Base-by-base conservation (phyloP, 768 basidiomycete genomes). In the Phaeotremella skinneri region DNA sequence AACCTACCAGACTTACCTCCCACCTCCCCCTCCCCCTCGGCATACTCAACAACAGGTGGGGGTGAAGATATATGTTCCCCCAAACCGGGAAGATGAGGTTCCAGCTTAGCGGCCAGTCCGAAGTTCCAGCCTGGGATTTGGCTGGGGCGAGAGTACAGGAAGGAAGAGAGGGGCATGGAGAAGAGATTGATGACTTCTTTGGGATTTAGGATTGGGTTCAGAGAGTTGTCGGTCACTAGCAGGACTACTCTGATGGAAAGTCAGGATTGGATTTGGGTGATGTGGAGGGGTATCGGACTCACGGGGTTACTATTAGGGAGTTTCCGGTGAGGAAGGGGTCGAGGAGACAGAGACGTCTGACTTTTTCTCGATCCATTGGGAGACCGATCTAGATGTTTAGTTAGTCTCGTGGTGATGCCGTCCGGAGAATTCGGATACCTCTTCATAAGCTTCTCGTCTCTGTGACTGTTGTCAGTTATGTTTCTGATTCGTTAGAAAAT, bases 361-460 rank as follows among this genome's bases (percentile, higher is more conserved):
- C 84, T 66, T 85, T 87, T 27, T 78, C 79, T 67, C 80, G 79
- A 75, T 92, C 88, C 27, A 77, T 79, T 0, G 90, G 86, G 6
- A 94, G 80, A n/a, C 91, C 91, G 43, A 93, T 87, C 91, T 93
- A 71, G 48, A 48, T 31, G 3, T 23, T 21, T 14, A 55, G 47
- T 25, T 23, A 21, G 37, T 34, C 42, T 26, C 34, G 57, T 21
- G 27, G 20, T 25, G 17, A 2, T 43, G 54, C 39, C 20, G 23
- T 27, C 51, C n/a, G 29, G 32, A 34, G 13, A 17, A 58, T 74
- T 5, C n/a, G n/a, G n/a, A n/a, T 55, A 90, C 91, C 83, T 94
- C 91, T 76, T 94, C 91, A 58, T 84, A 91, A 0, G 91, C 90
- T 79, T 93, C 91, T 42, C 91, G 82, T 54, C 91, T 79, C 90